Percentiles rank a stretch among this genome's conserved stretches.
Conservation (phyloP, 2,329 filamentous ascomycete species). For the Penicillium griseofulvum region DNA sequence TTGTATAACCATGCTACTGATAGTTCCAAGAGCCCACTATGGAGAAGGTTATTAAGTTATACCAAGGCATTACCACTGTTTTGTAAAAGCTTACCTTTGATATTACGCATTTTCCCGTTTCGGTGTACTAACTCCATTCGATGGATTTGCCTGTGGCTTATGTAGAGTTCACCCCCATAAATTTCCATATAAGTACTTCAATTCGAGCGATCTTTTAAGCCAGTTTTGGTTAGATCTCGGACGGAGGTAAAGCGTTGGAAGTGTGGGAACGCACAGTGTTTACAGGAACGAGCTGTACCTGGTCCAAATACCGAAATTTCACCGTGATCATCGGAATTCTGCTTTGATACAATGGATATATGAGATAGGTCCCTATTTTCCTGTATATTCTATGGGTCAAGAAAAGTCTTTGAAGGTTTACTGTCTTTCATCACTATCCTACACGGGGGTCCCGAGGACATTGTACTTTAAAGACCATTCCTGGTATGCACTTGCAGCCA, state of each 20-base stretch:
- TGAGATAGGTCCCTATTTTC: background rate
- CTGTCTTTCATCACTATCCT: background rate
- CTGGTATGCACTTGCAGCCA: too few species aligned
- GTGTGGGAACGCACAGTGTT: background rate
- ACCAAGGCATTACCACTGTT: background rate
- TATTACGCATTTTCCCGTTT: background rate
- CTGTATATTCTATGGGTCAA: background rate
- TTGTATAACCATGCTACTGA: too few species aligned
- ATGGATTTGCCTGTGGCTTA: background rate
- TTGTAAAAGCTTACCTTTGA: background rate
- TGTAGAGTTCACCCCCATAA: background rate
- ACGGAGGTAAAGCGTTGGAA: background rate
- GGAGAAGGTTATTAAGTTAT: too few species aligned
- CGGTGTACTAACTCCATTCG: background rate
- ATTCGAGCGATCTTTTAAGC: background rate
- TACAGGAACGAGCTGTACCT: too few species aligned
- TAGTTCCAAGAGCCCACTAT: too few species aligned
- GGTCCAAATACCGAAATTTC: background rate
- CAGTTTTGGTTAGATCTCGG: background rate
- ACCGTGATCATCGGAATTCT: background rate
- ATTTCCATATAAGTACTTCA: background rate
- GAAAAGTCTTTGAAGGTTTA: background rate
- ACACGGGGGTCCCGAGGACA: background rate
- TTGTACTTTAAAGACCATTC: too few species aligned
- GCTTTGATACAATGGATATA: background rate